Evolutionary conservation across 2,329 filamentous ascomycete species (phyloP).

Genomic region (Pezicula rhizophila): DNA sequence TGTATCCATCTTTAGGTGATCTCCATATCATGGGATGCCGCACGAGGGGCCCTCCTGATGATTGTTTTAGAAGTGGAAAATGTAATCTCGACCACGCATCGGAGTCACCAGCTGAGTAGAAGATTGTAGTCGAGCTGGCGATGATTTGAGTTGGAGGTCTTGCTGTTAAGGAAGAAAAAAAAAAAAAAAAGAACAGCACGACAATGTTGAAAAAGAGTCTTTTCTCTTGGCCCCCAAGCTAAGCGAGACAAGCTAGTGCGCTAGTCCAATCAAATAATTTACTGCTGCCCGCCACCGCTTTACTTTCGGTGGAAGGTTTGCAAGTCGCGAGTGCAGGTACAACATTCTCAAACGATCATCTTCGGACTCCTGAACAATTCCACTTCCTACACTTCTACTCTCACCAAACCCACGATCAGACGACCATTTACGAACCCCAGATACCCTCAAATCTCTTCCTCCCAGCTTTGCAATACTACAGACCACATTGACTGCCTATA

Average conservation of each 20-base stretch:
- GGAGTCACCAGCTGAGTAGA: constrained; percentile 63
- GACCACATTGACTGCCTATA: not conserved
- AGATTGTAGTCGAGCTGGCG: constrained; percentile 47
- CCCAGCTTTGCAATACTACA: too few species aligned
- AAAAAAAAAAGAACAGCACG: constrained; percentile 22
- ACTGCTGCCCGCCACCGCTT: constrained; percentile 5
- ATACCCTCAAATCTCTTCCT: not conserved
- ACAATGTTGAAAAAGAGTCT: not conserved
- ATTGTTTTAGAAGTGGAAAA: constrained; percentile 73
- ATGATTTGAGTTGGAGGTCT: constrained; percentile 75
- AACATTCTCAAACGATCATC: constrained; percentile 7
- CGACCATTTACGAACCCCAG: constrained; percentile 2
- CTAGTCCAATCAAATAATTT: not conserved
- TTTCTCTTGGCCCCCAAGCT: not conserved
- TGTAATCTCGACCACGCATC: constrained; percentile 64
- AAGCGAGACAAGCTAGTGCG: constrained; percentile 27
- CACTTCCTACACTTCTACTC: not conserved
- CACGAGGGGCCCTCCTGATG: constrained; percentile 60
- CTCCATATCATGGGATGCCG: constrained; percentile 59
- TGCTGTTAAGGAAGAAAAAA: constrained; percentile 38
- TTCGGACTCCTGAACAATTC: constrained; percentile 7
- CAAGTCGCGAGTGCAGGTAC: not conserved
- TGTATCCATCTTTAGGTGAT: constrained; percentile 64
- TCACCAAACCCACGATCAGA: constrained; percentile 5
- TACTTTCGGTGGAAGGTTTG: not conserved